These are phyloP conservation scores for Madurella fahalii DNA, from an alignment of 2,329 filamentous ascomycete species.

Conservation along the genomic window DNA sequence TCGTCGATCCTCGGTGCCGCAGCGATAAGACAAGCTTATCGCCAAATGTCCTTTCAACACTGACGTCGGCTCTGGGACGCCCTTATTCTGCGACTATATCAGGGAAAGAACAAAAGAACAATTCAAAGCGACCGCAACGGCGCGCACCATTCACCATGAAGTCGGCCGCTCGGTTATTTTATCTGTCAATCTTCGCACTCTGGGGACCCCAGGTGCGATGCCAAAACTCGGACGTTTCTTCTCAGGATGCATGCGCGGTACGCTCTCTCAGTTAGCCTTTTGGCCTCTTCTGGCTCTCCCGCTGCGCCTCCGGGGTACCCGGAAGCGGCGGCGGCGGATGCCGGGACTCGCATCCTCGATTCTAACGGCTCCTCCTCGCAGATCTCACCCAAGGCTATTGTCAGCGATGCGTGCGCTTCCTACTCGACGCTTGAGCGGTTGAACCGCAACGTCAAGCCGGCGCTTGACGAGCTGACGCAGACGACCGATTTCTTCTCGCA, in stretches of 20 bases:
- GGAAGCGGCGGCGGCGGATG: conserved; percentile 1
- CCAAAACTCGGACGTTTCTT: conserved; percentile 31
- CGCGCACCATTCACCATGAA: conserved; percentile 39
- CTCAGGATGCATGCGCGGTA: conserved; percentile 52
- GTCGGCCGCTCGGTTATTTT: conserved; percentile 52
- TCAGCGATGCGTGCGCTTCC: conserved; percentile 90
- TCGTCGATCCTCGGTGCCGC: background rate
- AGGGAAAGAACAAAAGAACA: background rate
- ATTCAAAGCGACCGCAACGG: background rate
- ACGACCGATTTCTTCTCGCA: conserved; percentile 97
- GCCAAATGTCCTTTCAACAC: conserved; percentile 12
- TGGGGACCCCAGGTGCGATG: conserved; percentile 49
- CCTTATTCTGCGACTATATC: background rate
- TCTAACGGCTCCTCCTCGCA: conserved; percentile 46
- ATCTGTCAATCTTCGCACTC: conserved; percentile 53
- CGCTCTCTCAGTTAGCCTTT: conserved; percentile 31
- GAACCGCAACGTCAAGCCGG: conserved; percentile 71
- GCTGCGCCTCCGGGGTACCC: conserved; percentile 15
- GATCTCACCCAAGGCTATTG: conserved; percentile 84
- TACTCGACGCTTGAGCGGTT: conserved; percentile 85
- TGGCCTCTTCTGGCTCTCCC: conserved; percentile 19
- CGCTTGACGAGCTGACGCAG: conserved; percentile 74
- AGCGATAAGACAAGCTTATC: conserved; percentile 15
- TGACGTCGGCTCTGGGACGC: conserved; percentile 7
- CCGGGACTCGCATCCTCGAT: conserved; percentile 23